A percentile compares a stretch with the other conserved stretches of the same genome.
phyloP scores from a whole-genome alignment of 1,284 basidiomycete species.

The Ustilago tritici region DNA sequence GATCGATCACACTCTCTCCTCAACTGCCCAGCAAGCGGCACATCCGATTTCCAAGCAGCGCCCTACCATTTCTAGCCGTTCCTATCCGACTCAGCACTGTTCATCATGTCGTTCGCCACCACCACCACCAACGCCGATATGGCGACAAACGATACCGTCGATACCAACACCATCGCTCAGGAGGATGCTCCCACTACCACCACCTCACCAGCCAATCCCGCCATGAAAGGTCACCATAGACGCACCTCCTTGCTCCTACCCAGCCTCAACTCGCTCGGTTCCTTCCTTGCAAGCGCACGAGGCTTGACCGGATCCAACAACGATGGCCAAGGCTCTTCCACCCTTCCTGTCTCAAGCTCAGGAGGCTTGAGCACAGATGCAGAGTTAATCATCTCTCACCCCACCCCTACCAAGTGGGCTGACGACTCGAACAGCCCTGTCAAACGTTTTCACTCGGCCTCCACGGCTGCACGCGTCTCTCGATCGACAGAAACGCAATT shows the following conservation, averaged over 20 bases:
- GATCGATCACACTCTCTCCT: background rate
- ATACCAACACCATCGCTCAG: background rate
- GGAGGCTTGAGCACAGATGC: conserved; percentile 37
- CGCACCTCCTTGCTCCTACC: conserved; percentile 41
- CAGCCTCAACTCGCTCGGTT: conserved; percentile 41
- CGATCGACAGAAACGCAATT: background rate
- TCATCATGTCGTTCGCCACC: background rate
- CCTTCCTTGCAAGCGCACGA: conserved; percentile 32
- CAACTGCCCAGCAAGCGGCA: background rate
- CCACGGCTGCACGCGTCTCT: background rate
- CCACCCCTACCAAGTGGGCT: conserved; percentile 39
- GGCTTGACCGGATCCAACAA: conserved; percentile 1
- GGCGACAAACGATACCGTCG: background rate
- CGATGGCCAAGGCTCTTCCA: background rate
- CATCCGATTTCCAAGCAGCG: background rate
- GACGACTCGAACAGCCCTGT: conserved; percentile 18
- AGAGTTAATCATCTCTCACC: conserved; percentile 41
- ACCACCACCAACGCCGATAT: conserved; percentile 5
- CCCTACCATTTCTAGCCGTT: background rate
- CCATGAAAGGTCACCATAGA: conserved; percentile 17
- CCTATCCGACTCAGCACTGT: background rate
- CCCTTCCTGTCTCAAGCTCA: background rate
- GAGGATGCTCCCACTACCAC: background rate
- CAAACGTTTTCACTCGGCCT: conserved; percentile 2
- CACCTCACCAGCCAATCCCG: background rate